A percentile compares a stretch with the other conserved stretches of the same genome.
Evolutionary conservation across 1,284 basidiomycete genomes (phyloP).

Genomic region (Apiotrichum laibachii): DNA sequence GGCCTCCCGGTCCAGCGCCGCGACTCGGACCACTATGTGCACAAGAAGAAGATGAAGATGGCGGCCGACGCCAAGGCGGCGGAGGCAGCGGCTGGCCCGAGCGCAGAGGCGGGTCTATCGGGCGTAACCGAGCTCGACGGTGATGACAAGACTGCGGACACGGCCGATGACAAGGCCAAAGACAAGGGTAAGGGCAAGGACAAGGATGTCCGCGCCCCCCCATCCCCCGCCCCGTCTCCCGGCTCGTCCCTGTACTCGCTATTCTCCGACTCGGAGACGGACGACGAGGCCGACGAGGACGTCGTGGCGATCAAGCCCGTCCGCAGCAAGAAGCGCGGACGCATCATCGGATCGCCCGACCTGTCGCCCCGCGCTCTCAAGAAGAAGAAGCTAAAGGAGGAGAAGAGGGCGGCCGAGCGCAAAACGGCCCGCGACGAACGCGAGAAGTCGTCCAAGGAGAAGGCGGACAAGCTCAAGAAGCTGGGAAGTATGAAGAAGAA

Average conservation of each 20-base stretch:
- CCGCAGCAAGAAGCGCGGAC: conserved; percentile 1
- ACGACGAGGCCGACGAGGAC: neutral
- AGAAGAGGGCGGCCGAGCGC: neutral
- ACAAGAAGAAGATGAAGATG: conserved; percentile 16
- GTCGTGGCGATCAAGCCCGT: neutral
- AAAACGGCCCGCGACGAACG: neutral
- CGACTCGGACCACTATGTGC: conserved; percentile 36
- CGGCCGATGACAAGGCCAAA: neutral
- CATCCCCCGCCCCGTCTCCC: neutral
- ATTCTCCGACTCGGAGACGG: conserved; percentile 3
- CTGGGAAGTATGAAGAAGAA: neutral
- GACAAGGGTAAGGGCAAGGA: neutral
- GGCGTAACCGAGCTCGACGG: neutral
- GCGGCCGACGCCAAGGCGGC: neutral
- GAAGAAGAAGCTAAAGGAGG: neutral
- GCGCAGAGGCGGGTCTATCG: neutral
- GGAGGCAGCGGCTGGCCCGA: neutral
- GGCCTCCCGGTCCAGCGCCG: conserved; percentile 22
- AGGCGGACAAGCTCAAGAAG: neutral
- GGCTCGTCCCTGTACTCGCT: neutral
- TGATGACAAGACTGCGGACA: too few relatives aligned
- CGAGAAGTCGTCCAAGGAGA: neutral
- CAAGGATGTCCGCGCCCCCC: neutral
- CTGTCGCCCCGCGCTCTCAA: neutral
- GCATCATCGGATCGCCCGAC: neutral